Percentiles rank a stretch among this genome's conserved stretches.
Conservation (phyloP, 139 green algal species). For the Picochlorum sp. region DNA sequence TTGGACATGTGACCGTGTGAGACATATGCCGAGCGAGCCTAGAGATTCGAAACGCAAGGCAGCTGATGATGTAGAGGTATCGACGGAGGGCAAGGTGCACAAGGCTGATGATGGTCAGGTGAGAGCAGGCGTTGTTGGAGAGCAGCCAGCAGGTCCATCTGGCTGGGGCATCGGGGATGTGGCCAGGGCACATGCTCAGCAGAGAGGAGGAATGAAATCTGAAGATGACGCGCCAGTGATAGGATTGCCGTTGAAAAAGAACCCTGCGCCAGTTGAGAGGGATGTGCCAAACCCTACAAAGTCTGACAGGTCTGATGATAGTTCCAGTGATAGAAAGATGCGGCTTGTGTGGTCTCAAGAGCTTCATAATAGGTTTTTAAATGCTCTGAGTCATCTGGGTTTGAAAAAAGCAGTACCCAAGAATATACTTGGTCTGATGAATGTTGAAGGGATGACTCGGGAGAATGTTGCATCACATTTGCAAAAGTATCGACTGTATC, state of each 20-base stretch:
- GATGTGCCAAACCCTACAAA: background rate
- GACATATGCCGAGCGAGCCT: too few relatives aligned
- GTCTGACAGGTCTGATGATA: constrained; percentile 4
- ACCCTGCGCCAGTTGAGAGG: background rate
- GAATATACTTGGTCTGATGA: constrained; percentile 72
- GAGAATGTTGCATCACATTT: constrained; percentile 88
- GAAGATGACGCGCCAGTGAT: too few relatives aligned
- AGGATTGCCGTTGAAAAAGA: background rate
- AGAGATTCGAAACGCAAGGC: too few relatives aligned
- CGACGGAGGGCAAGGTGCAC: too few relatives aligned
- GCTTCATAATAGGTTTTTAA: constrained; percentile 69
- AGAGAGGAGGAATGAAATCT: too few relatives aligned
- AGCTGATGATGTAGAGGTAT: too few relatives aligned
- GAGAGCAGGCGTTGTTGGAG: too few relatives aligned
- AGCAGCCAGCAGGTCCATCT: too few relatives aligned
- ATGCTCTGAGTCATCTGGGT: constrained; percentile 60
- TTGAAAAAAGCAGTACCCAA: constrained; percentile 49
- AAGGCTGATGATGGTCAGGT: too few relatives aligned
- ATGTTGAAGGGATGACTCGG: constrained; percentile 85
- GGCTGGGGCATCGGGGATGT: too few relatives aligned
- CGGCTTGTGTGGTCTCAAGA: constrained; percentile 68
- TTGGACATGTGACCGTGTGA: too few relatives aligned
- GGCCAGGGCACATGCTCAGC: too few relatives aligned
- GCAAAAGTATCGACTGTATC: constrained; percentile 79
- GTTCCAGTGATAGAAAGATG: constrained; percentile 16